Evolutionary conservation across 768 basidiomycete genomes (phyloP), one percentile per base, ranked within the genome.

Genomic region (Udeniomyces megalosporus): DNA sequence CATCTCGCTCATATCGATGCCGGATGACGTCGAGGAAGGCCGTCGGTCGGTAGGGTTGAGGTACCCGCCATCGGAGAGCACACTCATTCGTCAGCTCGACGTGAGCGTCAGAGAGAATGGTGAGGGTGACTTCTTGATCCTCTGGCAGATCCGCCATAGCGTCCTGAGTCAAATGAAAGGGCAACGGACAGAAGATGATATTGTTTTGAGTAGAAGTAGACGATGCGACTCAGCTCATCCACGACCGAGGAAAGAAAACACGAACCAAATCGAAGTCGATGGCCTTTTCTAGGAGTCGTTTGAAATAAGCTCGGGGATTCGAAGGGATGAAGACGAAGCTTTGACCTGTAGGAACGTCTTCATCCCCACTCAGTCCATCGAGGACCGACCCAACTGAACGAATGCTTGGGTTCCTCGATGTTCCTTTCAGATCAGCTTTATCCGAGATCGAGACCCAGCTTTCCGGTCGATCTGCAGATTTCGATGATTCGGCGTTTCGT

Each of bases 41-140:
- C 11, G 83, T 78, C 0, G 80, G 83, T 35, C 86, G 82, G 70
- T 85, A 87, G 20, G 84, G 76, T 66, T 84, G 84, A 2, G 82
- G 80, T 65, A 97, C 84, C 51, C 93, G 79, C 95, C 95, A 97
- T 46, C 89, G 79, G 63, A 86, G 67, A 2, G 88, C 88, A 68
- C 89, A 91, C 68, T 92, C 87, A 61, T 84, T 84, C 67, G 96
- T 80, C 42, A 99, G 76, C 61, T 86, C 85, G 46, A 88, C 77
- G 70, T 96, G 88, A 12, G 79, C 71, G 1, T 80, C 70, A 3
- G 88, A 88, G 20, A 99, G 75, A 61, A 99, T 96, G 7, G 88
- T 87, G 42, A 97, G 76, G 0, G 91, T 88, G 17, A 99, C 93
- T 75, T 97, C 91, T 67, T 96, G 88, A 68, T 88, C 86, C 55